phyloP scores from a whole-genome alignment of 2,329 filamentous ascomycete species.

The Ploettnerulaceae sp. region DNA sequence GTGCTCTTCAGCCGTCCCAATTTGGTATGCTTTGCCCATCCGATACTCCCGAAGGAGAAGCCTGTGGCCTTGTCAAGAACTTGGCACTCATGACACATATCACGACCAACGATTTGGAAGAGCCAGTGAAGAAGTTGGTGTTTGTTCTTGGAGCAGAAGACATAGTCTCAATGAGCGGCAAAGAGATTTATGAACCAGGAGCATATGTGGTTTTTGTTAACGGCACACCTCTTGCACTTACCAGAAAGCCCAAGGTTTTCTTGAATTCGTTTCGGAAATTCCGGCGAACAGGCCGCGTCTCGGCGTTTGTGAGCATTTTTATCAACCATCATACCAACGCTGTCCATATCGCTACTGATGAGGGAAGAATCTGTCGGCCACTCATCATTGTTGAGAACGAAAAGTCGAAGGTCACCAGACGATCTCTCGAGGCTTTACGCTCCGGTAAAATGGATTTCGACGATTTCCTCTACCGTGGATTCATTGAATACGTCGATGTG shows the following conservation, averaged over 20 bases:
- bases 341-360: slow-evolving; percentile 93
- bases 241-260: slow-evolving; percentile 80
- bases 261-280: slow-evolving; percentile 79
- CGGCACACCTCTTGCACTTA: slow-evolving; percentile 87
- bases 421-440: slow-evolving; percentile 76
- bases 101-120: slow-evolving; percentile 92
- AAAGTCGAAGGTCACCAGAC: slow-evolving; percentile 71
- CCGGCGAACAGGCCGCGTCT: slow-evolving; percentile 84
- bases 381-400: slow-evolving; percentile 92
- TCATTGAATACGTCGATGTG: slow-evolving; percentile 95
- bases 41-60: slow-evolving; percentile 97
- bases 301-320: slow-evolving; percentile 93
- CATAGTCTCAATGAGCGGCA: slow-evolving; percentile 73
- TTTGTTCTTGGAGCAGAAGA: slow-evolving; percentile 82
- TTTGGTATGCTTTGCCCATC: slow-evolving; percentile 98
- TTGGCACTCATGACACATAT: slow-evolving; percentile 98
- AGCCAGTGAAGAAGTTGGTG: slow-evolving; percentile 79
- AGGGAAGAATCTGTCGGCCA: slow-evolving; percentile 92
- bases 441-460: slow-evolving; percentile 86
- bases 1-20: slow-evolving; percentile 93
- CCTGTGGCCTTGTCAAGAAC: slow-evolving; percentile 97
- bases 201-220: slow-evolving; percentile 92
- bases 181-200: slow-evolving; percentile 79
- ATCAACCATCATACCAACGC: slow-evolving; percentile 90
- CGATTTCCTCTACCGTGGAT: slow-evolving; percentile 81